Evolutionary conservation across 1,139 yeast genomes (phyloP), one percentile per base, ranked within the genome.

Genomic region (Yamadazyma oceani): DNA sequence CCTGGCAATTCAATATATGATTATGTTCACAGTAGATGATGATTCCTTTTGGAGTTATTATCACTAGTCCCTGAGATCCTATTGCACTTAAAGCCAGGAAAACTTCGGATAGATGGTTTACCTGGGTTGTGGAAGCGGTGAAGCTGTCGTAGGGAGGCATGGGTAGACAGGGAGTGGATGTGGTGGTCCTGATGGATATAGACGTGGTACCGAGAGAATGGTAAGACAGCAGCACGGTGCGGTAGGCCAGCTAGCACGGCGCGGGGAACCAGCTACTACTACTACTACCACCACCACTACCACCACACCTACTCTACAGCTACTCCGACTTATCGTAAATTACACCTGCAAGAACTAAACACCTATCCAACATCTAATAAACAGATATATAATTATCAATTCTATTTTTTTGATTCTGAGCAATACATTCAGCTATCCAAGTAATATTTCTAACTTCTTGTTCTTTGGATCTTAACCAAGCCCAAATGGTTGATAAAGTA

Each of bases 361-460:
- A n/a, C n/a, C 26, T 26, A 26, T 12, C 5, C 14, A 26, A 10
- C 10, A n/a, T 14, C 35, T 43, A 49, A 51, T 78, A 84, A 32
- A 84, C 92, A 35, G 89, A 70, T 41, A 85, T 85, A 58, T 85
- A 85, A 58, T 82, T 83, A 51, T 82, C 83, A 43, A 85, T 82
- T 64, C 89, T 79, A 55, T 82, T 86, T 64, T 84, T 83, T 69
- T 85, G 95, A 56, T 82, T 83, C 58, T 85, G 94, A 32, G 92
- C 90, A 64, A 85, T 85, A 69, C 99, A 94, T 68, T 94, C 99
- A 34, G 97, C 96, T 45, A 94, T 90, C 98, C 98, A 94, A 16
- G 97, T 87, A 48, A 94, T 82, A 61, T 94, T 94, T 63, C 98
- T 78, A 43, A 94, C 80, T 64, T 94, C 99, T 66, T 94, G 98